Percentiles rank a stretch among this genome's conserved stretches.
Evolutionary conservation across 2,329 filamentous ascomycete species (phyloP).

Genomic region (Bipolaris victoriae): DNA sequence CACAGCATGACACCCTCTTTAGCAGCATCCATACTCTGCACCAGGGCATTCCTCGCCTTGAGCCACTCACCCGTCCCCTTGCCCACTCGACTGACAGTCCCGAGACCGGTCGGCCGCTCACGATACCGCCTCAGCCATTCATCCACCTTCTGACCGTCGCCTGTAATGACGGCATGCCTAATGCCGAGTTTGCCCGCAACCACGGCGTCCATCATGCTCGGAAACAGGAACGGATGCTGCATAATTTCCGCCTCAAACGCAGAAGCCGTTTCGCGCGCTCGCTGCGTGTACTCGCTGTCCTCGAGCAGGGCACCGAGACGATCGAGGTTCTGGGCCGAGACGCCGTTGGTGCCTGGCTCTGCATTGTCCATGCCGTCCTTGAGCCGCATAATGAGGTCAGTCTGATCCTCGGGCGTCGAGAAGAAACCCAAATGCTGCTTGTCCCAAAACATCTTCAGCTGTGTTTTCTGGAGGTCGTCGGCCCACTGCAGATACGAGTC

Average conservation of each 20-base stretch:
- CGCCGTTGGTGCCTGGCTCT: slow-evolving; percentile 86
- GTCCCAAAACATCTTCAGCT: slow-evolving; percentile 82
- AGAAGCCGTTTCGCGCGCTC: slow-evolving; percentile 75
- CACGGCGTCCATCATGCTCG: slow-evolving; percentile 76
- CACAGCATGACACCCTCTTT: slow-evolving; percentile 48
- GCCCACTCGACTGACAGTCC: slow-evolving; percentile 47
- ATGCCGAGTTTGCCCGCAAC: slow-evolving; percentile 76
- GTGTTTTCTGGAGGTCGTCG: slow-evolving; percentile 76
- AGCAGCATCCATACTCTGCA: slow-evolving; percentile 52
- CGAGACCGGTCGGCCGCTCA: slow-evolving; percentile 45
- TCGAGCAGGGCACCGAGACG: slow-evolving; percentile 74
- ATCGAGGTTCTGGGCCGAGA: slow-evolving; percentile 86
- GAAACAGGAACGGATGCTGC: slow-evolving; percentile 92
- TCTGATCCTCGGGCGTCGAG: slow-evolving; percentile 66
- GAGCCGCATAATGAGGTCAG: slow-evolving; percentile 79
- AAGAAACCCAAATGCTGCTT: slow-evolving; percentile 69
- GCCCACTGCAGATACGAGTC: slow-evolving; percentile 79
- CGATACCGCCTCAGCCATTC: slow-evolving; percentile 52
- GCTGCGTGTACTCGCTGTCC: slow-evolving; percentile 66
- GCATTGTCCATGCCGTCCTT: slow-evolving; percentile 96
- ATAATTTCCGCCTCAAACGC: slow-evolving; percentile 91
- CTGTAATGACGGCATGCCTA: slow-evolving; percentile 63
- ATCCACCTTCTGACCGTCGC: slow-evolving; percentile 52
- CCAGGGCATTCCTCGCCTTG: slow-evolving; percentile 55
- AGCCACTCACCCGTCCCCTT: slow-evolving; percentile 54